Evolutionary conservation across 2,329 filamentous ascomycete species (phyloP).

Genomic region (Fusarium sp.): DNA sequence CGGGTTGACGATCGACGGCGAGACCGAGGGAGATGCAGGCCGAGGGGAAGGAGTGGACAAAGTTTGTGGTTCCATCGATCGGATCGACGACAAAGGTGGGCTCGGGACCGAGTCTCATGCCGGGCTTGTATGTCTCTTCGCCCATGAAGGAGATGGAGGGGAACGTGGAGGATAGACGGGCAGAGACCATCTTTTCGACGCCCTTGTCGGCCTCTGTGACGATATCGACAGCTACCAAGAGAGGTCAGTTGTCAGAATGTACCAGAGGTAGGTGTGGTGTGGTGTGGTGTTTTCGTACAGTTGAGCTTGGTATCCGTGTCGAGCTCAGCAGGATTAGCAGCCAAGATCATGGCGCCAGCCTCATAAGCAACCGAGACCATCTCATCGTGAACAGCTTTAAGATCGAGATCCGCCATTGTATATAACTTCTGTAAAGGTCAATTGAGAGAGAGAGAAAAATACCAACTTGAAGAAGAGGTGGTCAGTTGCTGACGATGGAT

Average conservation of each 20-base stretch:
- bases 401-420: constrained; percentile 66
- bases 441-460: neutral
- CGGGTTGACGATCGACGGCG: constrained; percentile 68
- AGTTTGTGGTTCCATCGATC: constrained; percentile 84
- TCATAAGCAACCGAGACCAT: constrained; percentile 69
- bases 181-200: constrained; percentile 71
- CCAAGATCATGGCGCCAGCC: constrained; percentile 72
- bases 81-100: constrained; percentile 86
- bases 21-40: constrained; percentile 83
- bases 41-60: constrained; percentile 79
- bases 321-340: constrained; percentile 68
- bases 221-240: constrained; percentile 68
- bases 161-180: constrained; percentile 62
- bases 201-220: constrained; percentile 76
- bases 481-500: neutral
- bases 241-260: constrained; percentile 3
- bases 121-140: constrained; percentile 80
- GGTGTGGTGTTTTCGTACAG: constrained; percentile 59
- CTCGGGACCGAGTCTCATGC: constrained; percentile 67
- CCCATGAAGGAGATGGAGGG: constrained; percentile 74
- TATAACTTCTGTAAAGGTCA: constrained; percentile 7
- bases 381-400: constrained; percentile 70
- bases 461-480: neutral
- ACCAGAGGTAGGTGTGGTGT: too few species aligned
- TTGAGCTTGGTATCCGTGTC: constrained; percentile 72